These are phyloP conservation scores for Mesostigma viride DNA, from an alignment of 139 green algal genomes.

Conservation along the genomic window DNA sequence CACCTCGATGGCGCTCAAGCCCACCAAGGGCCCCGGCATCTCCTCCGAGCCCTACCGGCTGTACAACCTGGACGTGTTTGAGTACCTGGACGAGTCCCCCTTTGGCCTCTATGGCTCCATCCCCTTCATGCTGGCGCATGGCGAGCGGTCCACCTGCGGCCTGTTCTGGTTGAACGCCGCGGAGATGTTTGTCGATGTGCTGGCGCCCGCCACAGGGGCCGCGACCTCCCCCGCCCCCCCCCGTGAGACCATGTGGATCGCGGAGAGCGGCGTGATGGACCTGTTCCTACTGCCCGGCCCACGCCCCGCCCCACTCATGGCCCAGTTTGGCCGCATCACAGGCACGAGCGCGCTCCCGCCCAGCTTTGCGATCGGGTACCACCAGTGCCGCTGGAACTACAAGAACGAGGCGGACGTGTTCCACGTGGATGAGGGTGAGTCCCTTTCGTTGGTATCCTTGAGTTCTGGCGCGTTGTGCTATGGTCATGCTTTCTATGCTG, in stretches of 20 bases:
- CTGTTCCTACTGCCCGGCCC: slow-evolving; percentile 79
- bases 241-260: slow-evolving; percentile 83
- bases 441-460: too few species aligned
- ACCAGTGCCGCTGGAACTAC: slow-evolving; percentile 99
- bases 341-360: slow-evolving; percentile 84
- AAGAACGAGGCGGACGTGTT: slow-evolving; percentile 55
- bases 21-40: slow-evolving; percentile 21
- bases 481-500: too few species aligned
- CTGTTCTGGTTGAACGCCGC: slow-evolving; percentile 93
- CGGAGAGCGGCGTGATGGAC: slow-evolving; percentile 87
- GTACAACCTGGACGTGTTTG: slow-evolving; percentile 99
- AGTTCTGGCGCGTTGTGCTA: too few species aligned
- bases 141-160: slow-evolving; percentile 50
- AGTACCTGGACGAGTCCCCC: slow-evolving; percentile 76
- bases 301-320: slow-evolving; percentile 45
- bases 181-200: slow-evolving; percentile 95
- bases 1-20: slow-evolving; percentile 34
- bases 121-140: slow-evolving; percentile 75
- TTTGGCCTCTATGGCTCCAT: slow-evolving; percentile 97
- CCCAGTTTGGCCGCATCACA: slow-evolving; percentile 70
- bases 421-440: slow-evolving; percentile 63
- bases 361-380: slow-evolving; percentile 88
- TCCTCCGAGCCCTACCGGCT: slow-evolving; percentile 83
- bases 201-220: slow-evolving; percentile 2
- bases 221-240: too few species aligned